These are phyloP conservation scores for Trichosporon sp. DNA, from an alignment of 1,284 basidiomycete genomes.

Conservation along the genomic window DNA sequence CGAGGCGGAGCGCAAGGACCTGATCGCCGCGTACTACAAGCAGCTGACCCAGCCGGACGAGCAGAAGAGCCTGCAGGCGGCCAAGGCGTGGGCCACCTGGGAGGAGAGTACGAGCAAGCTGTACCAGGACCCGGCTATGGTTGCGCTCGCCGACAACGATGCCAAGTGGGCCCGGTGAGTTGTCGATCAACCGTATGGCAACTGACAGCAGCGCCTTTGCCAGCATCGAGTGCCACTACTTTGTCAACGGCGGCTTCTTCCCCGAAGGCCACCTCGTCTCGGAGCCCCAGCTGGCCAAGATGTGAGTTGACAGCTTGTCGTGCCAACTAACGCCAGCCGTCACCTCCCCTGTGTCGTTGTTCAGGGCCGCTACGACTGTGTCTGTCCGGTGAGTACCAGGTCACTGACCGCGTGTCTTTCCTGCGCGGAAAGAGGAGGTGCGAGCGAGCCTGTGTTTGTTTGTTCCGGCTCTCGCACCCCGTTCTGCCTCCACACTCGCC, in stretches of 20 bases:
- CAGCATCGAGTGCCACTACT: slow-evolving; percentile 88
- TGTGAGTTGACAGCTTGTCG: slow-evolving; percentile 54
- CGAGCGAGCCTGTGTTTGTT: neutral
- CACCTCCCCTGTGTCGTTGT: slow-evolving; percentile 79
- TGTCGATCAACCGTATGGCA: slow-evolving; percentile 27
- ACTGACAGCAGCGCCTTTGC: slow-evolving; percentile 66
- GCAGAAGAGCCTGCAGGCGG: slow-evolving; percentile 58
- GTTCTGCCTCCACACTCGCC: neutral
- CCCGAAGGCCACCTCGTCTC: slow-evolving; percentile 80
- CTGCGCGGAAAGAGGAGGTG: neutral
- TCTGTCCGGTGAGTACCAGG: slow-evolving; percentile 50
- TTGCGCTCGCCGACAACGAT: slow-evolving; percentile 68
- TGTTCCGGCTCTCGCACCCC: neutral
- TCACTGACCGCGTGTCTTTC: neutral
- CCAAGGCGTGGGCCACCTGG: slow-evolving; percentile 72
- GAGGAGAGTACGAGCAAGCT: slow-evolving; percentile 82
- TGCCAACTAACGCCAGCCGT: slow-evolving; percentile 55
- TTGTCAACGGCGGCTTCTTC: slow-evolving; percentile 83
- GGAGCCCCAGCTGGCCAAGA: slow-evolving; percentile 80
- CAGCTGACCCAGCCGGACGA: slow-evolving; percentile 72
- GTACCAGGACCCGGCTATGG: slow-evolving; percentile 62
- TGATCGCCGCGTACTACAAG: slow-evolving; percentile 70
- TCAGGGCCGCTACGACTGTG: slow-evolving; percentile 63
- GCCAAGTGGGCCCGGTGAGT: slow-evolving; percentile 66
- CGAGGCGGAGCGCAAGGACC: slow-evolving; percentile 67